Conservation (phyloP, 805 yeast species). For the Lipomyces chichibuensis region DNA sequence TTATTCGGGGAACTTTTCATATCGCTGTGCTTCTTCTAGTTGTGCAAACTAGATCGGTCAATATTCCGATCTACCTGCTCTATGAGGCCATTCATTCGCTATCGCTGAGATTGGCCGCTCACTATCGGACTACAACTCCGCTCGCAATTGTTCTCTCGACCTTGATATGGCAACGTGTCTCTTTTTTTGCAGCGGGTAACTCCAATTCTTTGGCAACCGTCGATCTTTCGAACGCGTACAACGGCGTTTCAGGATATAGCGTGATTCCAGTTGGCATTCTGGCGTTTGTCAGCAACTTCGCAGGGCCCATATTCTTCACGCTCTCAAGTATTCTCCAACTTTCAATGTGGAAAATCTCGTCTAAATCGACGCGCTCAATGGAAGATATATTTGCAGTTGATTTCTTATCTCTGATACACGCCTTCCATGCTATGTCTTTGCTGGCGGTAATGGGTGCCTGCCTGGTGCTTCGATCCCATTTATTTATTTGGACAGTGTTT, state of each 20-base stretch:
- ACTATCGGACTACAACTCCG: not conserved
- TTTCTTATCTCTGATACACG: constrained; percentile 45
- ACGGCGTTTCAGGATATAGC: constrained; percentile 76
- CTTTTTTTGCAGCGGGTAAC: constrained; percentile 86
- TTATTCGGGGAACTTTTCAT: constrained; percentile 25
- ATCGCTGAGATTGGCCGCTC: constrained; percentile 29
- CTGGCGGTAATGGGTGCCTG: constrained; percentile 69
- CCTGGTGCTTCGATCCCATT: constrained; percentile 71
- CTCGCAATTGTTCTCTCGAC: constrained; percentile 23
- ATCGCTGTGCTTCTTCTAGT: constrained; percentile 38
- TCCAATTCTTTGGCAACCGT: constrained; percentile 91
- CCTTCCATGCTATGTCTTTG: constrained; percentile 65
- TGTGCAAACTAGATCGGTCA: constrained; percentile 58
- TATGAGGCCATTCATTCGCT: constrained; percentile 43
- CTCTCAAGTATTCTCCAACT: constrained; percentile 45
- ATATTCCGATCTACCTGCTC: constrained; percentile 58
- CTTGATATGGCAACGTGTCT: constrained; percentile 63
- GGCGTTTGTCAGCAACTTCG: constrained; percentile 82
- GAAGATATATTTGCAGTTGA: constrained; percentile 34
- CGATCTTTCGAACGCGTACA: constrained; percentile 88
- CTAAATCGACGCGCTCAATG: constrained; percentile 10
- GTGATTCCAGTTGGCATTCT: constrained; percentile 72
- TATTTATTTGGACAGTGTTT: constrained; percentile 97
- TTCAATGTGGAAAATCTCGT: constrained; percentile 17
- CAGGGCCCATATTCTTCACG: constrained; percentile 73